These are phyloP conservation scores for Ailanthus altissimus DNA, from an alignment of 345 rosid genomes.

Conservation along the genomic window DNA sequence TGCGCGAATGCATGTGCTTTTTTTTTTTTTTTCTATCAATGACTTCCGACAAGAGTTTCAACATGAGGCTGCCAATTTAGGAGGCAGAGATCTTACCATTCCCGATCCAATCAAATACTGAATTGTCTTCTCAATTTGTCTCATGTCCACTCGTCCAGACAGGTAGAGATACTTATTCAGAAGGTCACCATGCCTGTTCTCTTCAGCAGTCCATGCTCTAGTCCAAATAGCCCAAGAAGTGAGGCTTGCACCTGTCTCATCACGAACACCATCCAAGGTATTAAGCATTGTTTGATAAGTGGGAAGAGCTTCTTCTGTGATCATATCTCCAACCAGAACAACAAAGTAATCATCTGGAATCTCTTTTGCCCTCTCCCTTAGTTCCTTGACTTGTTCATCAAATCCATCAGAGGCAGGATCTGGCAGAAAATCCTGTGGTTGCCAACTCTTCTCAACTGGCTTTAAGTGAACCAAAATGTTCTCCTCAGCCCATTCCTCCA, in stretches of 20 bases:
- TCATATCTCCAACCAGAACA: slow-evolving; percentile 59
- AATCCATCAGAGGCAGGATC: slow-evolving; percentile 84
- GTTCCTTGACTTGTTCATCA: slow-evolving; percentile 75
- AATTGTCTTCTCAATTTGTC: slow-evolving; percentile 69
- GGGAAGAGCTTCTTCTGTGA: slow-evolving; percentile 64
- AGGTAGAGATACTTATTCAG: slow-evolving; percentile 74
- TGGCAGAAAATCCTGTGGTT: slow-evolving; percentile 88
- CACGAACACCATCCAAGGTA: slow-evolving; percentile 51
- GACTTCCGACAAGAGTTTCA: neutral
- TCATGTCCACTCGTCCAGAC: slow-evolving; percentile 69
- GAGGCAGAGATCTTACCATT: slow-evolving; percentile 54
- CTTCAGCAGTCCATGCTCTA: slow-evolving; percentile 78
- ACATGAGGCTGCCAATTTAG: neutral
- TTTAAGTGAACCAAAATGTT: slow-evolving; percentile 69
- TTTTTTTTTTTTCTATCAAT: neutral
- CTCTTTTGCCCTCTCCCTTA: slow-evolving; percentile 77
- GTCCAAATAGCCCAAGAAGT: slow-evolving; percentile 77
- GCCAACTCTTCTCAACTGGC: slow-evolving; percentile 95
- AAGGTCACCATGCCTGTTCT: slow-evolving; percentile 76
- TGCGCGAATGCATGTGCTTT: neutral
- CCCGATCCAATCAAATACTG: slow-evolving; percentile 74
- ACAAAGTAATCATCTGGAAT: slow-evolving; percentile 85
- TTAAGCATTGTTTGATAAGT: slow-evolving; percentile 57
- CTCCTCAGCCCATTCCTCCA: slow-evolving; percentile 86
- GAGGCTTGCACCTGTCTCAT: slow-evolving; percentile 67